A percentile compares a stretch with the other conserved stretches of the same genome.
Conservation (phyloP, 306 rosid genomes). For the Gastrolobium bilobum region DNA sequence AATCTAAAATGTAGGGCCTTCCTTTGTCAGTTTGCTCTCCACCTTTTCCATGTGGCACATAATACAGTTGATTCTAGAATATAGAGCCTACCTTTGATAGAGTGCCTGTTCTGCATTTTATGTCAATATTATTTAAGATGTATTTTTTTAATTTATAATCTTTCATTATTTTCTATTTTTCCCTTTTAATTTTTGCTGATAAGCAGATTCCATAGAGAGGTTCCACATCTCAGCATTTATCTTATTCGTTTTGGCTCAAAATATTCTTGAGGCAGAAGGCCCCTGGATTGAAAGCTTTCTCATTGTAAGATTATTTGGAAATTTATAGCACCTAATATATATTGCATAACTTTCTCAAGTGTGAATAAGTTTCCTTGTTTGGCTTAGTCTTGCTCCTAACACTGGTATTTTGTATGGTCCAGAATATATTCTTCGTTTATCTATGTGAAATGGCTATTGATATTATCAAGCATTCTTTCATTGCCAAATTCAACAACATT, state of each 20-base stretch:
- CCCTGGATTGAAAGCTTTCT: constrained; percentile 94
- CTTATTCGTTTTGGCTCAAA: constrained; percentile 96
- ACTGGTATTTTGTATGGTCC: constrained; percentile 53
- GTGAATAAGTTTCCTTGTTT: constrained; percentile 42
- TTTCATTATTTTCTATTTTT: neutral
- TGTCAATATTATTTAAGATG: constrained; percentile 18
- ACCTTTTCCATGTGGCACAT: constrained; percentile 6
- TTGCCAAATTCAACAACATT: constrained; percentile 91
- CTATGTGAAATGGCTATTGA: constrained; percentile 88
- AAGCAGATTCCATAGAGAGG: constrained; percentile 95
- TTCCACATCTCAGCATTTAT: constrained; percentile 94
- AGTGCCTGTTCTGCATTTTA: constrained; percentile 13
- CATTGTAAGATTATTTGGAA: constrained; percentile 64
- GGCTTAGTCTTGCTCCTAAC: constrained; percentile 42
- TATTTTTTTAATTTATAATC: constrained; percentile 7
- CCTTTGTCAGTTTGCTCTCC: constrained; percentile 2
- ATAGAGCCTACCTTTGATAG: constrained; percentile 12
- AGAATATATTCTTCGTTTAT: constrained; percentile 86
- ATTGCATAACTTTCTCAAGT: constrained; percentile 4
- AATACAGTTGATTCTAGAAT: constrained; percentile 26
- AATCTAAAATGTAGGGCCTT: constrained; percentile 1
- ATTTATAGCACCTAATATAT: constrained; percentile 8
- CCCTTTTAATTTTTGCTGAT: constrained; percentile 42
- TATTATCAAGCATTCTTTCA: constrained; percentile 94
- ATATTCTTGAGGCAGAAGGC: constrained; percentile 98